Evolutionary conservation across 1,139 yeast species (phyloP), one percentile per base, ranked within the genome.

Genomic region (Yamadazyma trypodendri): DNA sequence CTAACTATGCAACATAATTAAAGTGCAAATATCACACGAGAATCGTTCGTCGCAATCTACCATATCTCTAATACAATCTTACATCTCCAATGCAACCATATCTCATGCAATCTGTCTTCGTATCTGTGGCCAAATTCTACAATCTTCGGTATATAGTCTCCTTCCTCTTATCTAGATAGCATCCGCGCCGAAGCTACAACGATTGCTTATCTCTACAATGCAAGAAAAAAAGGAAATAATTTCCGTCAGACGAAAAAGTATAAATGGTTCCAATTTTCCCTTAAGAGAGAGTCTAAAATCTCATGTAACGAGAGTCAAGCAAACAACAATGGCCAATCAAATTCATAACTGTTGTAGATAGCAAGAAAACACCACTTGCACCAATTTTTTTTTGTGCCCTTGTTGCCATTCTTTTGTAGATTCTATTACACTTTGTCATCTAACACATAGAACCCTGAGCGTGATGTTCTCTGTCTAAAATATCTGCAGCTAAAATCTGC

Each of bases 301-400:
- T 35, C 24, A 28, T 46, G 45, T 40, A 47, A 43, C 51, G 51
- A 47, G 51, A 47, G 51, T 47, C 51, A 47, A 17, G 14, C n/a
- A 11, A n/a, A 6, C 6, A 11, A 36, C 11, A 32, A 28, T 21
- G 22, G 10, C 34, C 27, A 15, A 21, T 31, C 24, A 29, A 21
- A 29, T 10, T 14, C 17, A 12, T 8, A 29, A 29, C 17, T 29
- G 24, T 17, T 14, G 11, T 24, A 11, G 29, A 27, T 27, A 27
- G 29, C 29, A 27, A 27, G 29, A 27, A 15, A 27, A 27, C 20
- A 10, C 22, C 23, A 21, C n/a, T n/a, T n/a, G 31, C 22, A 15
- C 20, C 29, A 15, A 6, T 13, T 14, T 7, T 9, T 28, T 28
- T 28, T 9, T 28, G 15, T 28, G 20, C n/a, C 8, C 6, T 9